These are phyloP conservation scores for Aureobasidium melanogenum DNA, from an alignment of 2,329 filamentous ascomycete genomes.

Conservation along the genomic window DNA sequence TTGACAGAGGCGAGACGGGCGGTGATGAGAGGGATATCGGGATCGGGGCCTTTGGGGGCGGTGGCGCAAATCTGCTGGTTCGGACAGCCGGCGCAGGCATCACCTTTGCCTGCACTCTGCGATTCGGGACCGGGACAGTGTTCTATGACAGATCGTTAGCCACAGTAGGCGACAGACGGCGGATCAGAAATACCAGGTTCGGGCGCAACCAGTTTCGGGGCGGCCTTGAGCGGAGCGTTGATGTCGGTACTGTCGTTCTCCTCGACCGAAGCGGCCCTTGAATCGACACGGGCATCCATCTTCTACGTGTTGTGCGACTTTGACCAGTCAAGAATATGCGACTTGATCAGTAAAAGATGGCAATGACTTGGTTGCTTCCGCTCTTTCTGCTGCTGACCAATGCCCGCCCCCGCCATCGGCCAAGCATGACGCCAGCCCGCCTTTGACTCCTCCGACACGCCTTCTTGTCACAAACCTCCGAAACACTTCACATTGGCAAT, in stretches of 20 bases:
- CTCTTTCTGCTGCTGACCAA: background rate
- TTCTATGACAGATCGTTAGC: slow-evolving; percentile 40
- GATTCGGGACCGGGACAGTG: slow-evolving; percentile 91
- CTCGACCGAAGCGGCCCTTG: slow-evolving; percentile 76
- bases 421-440: background rate
- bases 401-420: background rate
- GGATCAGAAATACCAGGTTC: slow-evolving; percentile 56
- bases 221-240: slow-evolving; percentile 64
- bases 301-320: background rate
- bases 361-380: background rate
- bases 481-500: background rate
- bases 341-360: background rate
- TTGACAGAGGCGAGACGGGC: slow-evolving; percentile 69
- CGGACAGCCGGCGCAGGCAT: slow-evolving; percentile 88
- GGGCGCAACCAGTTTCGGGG: slow-evolving; percentile 81
- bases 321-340: background rate
- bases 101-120: slow-evolving; percentile 54
- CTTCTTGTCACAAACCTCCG: too few relatives aligned
- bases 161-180: background rate
- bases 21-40: slow-evolving; percentile 83
- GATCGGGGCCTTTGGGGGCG: slow-evolving; percentile 89
- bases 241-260: slow-evolving; percentile 61
- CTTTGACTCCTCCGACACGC: too few relatives aligned
- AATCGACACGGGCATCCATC: slow-evolving; percentile 6
- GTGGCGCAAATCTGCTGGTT: slow-evolving; percentile 94